Conservation (phyloP, 73 alveolate genomes). For the Paramecium biaurelia region DNA sequence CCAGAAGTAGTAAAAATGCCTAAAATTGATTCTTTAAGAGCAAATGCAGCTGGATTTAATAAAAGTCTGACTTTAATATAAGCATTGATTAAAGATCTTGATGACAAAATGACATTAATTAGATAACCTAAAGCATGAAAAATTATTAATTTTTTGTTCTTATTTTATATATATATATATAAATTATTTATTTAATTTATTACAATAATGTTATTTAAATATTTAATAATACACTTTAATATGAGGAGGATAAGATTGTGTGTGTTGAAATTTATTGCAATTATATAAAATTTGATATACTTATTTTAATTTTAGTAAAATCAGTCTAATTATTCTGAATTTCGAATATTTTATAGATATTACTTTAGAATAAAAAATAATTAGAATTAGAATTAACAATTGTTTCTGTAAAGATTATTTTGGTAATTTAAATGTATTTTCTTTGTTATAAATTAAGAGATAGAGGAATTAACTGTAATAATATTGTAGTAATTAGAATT, state of each 20-base stretch:
- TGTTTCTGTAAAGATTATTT: neutral
- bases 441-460: neutral
- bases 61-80: conserved; percentile 38
- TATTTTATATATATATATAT: neutral
- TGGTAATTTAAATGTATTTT: neutral
- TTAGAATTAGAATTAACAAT: neutral
- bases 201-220: neutral
- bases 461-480: neutral
- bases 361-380: no score
- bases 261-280: neutral
- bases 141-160: neutral
- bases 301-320: neutral
- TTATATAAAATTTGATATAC: neutral
- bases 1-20: conserved; percentile 38
- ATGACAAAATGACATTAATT: conserved; percentile 42
- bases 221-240: neutral
- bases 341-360: no score
- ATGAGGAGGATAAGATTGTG: neutral
- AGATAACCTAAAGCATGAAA: conserved; percentile 4
- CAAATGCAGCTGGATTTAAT: conserved; percentile 55
- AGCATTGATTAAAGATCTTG: conserved; percentile 44
- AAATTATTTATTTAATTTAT: no score
- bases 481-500: neutral
- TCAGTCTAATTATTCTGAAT: neutral
- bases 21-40: conserved; percentile 7